Conservation (phyloP, 2,329 filamentous ascomycete species). For the Lachnellula subtilissima region DNA sequence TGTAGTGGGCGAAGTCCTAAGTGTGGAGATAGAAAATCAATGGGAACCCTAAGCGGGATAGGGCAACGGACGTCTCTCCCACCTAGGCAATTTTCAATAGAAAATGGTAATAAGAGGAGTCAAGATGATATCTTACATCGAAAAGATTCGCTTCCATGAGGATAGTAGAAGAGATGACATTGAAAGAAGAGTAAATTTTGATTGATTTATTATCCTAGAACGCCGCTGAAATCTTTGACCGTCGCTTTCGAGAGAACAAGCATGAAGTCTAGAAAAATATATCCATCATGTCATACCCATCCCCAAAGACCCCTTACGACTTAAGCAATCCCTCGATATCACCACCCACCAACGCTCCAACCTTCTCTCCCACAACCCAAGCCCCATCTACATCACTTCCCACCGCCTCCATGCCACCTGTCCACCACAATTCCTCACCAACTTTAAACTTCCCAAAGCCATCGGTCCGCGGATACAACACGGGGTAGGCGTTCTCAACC, state of each 20-base stretch:
- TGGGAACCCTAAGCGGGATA: too few species aligned
- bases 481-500: slow-evolving; percentile 15
- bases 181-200: too few species aligned
- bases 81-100: too few species aligned
- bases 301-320: background rate
- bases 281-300: background rate
- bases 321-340: background rate
- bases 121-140: too few species aligned
- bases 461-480: slow-evolving; percentile 3
- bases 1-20: too few species aligned
- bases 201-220: too few species aligned
- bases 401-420: slow-evolving; percentile 6
- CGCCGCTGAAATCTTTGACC: too few species aligned
- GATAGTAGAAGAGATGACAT: too few species aligned
- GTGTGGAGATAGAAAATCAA: too few species aligned
- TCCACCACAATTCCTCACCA: slow-evolving; percentile 12
- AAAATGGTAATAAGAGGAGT: too few species aligned
- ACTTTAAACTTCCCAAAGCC: slow-evolving; percentile 5
- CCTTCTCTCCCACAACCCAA: slow-evolving; percentile 13
- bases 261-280: background rate
- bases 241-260: background rate
- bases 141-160: too few species aligned
- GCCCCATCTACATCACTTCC: slow-evolving; percentile 8
- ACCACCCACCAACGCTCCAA: slow-evolving; percentile 5
- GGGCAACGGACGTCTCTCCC: too few species aligned